A percentile compares a stretch with the other conserved stretches of the same genome.
Conservation (phyloP, 352 stramenopile species). For the Pythium pyrilobum region DNA sequence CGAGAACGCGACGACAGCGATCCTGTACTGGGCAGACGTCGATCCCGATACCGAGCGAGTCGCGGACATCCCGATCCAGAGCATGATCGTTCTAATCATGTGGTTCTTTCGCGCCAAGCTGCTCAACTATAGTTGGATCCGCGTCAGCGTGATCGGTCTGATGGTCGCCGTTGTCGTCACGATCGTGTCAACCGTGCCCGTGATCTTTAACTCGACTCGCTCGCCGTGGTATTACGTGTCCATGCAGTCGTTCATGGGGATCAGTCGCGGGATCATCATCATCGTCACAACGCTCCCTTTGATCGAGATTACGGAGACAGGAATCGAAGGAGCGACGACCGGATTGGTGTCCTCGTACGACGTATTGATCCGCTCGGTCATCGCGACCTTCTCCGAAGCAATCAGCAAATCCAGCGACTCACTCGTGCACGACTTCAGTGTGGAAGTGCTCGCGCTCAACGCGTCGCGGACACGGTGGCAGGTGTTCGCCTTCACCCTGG, state of each 20-base stretch:
- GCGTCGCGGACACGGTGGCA: conserved; percentile 8
- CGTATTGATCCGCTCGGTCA: conserved; percentile 53
- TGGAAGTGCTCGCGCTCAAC: conserved; percentile 6
- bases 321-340: conserved; percentile 62
- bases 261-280: conserved; percentile 31
- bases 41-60: conserved; percentile 33
- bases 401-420: conserved; percentile 41
- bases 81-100: conserved; percentile 40
- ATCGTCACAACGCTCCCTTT: conserved; percentile 57
- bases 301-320: conserved; percentile 68
- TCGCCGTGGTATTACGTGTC: conserved; percentile 42
- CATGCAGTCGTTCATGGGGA: conserved; percentile 35
- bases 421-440: conserved; percentile 34
- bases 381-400: conserved; percentile 52
- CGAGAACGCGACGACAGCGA: conserved; percentile 39
- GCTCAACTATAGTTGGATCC: conserved; percentile 75
- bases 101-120: conserved; percentile 47
- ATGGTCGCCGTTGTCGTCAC: conserved; percentile 31
- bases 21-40: conserved; percentile 43
- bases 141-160: conserved; percentile 40
- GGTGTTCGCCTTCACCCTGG: conserved; percentile 18
- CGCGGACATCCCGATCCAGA: conserved; percentile 38
- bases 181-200: conserved; percentile 30
- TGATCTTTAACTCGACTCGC: conserved; percentile 45
- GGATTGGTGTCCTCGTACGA: conserved; percentile 59